These are phyloP conservation scores for Hypericum androsaemum DNA, from an alignment of 345 rosid species.

Conservation along the genomic window DNA sequence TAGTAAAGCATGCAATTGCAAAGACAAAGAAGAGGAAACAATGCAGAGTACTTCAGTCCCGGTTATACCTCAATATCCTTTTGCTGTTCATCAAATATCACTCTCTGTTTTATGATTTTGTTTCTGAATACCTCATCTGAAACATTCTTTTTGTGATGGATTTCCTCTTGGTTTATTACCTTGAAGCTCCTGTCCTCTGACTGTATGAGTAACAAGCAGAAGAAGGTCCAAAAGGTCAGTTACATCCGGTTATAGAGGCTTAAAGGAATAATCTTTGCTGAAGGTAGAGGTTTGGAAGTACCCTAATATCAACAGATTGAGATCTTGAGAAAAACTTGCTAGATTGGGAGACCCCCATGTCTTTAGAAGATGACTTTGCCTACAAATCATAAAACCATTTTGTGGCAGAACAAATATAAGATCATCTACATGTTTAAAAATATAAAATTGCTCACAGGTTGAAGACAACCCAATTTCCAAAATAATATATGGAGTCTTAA, in stretches of 20 bases:
- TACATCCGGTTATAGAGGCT: too few species aligned
- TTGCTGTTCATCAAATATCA: conserved; percentile 66
- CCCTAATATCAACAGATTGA: conserved; percentile 43
- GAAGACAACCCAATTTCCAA: conserved; percentile 1
- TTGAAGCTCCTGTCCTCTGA: conserved; percentile 43
- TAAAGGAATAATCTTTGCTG: too few species aligned
- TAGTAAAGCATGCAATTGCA: conserved; percentile 8
- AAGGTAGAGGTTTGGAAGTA: conserved; percentile 10
- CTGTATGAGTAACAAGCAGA: conserved; percentile 25
- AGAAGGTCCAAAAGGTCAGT: background rate
- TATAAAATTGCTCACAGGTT: conserved; percentile 12
- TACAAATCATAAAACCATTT: conserved; percentile 19
- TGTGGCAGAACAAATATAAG: background rate
- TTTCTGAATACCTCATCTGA: conserved; percentile 41
- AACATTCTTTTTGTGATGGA: conserved; percentile 23
- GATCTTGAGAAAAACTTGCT: conserved; percentile 38
- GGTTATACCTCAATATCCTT: conserved; percentile 48
- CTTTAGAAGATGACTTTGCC: conserved; percentile 40
- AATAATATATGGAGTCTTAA: conserved; percentile 6
- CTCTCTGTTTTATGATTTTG: conserved; percentile 36
- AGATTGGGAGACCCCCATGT: conserved; percentile 29
- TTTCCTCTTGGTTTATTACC: conserved; percentile 39
- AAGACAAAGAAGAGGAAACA: background rate
- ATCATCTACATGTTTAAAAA: background rate
- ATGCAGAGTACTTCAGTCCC: background rate